A percentile compares a stretch with the other conserved stretches of the same genome.
These are phyloP conservation scores for Raffaelea arxii DNA, from an alignment of 2,329 filamentous ascomycete genomes.

Conservation along the genomic window DNA sequence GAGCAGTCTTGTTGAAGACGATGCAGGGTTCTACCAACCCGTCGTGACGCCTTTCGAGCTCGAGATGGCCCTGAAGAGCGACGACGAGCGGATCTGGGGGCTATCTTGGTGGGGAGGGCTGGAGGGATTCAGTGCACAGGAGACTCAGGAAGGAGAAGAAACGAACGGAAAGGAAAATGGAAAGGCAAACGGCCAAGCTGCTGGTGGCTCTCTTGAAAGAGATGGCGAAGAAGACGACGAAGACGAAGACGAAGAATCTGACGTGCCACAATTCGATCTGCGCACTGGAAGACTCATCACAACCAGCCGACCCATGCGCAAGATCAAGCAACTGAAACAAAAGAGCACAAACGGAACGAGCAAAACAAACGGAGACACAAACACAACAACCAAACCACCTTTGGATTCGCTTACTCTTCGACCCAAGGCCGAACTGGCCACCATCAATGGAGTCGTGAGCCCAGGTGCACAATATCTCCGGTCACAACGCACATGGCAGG, in stretches of 20 bases:
- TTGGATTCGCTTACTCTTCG: slow-evolving; percentile 44
- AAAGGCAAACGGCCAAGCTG: no score
- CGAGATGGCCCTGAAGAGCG: slow-evolving; percentile 63
- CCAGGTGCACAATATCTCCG: slow-evolving; percentile 83
- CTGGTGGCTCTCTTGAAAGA: no score
- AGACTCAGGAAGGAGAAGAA: slow-evolving; percentile 16
- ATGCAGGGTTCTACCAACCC: slow-evolving; percentile 71
- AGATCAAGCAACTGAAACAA: slow-evolving; percentile 23
- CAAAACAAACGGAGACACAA: slow-evolving; percentile 5
- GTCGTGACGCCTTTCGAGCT: slow-evolving; percentile 95
- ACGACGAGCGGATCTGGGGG: slow-evolving; percentile 73
- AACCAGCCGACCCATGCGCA: slow-evolving; percentile 64
- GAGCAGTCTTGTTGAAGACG: slow-evolving; percentile 81
- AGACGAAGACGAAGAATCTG: slow-evolving; percentile 52
- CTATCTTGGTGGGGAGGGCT: slow-evolving; percentile 86
- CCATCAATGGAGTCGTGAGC: slow-evolving; percentile 77
- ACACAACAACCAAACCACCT: slow-evolving; percentile 16
- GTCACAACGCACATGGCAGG: slow-evolving; percentile 80
- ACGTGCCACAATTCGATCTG: slow-evolving; percentile 85
- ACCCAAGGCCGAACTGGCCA: slow-evolving; percentile 60
- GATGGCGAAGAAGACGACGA: slow-evolving; percentile 9
- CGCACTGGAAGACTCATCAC: slow-evolving; percentile 77
- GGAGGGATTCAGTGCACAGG: slow-evolving; percentile 41
- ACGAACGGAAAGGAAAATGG: no score
- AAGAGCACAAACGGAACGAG: slow-evolving; percentile 8